Evolutionary conservation across 2,329 filamentous ascomycete genomes (phyloP).

Genomic region (Claviceps citrina): DNA sequence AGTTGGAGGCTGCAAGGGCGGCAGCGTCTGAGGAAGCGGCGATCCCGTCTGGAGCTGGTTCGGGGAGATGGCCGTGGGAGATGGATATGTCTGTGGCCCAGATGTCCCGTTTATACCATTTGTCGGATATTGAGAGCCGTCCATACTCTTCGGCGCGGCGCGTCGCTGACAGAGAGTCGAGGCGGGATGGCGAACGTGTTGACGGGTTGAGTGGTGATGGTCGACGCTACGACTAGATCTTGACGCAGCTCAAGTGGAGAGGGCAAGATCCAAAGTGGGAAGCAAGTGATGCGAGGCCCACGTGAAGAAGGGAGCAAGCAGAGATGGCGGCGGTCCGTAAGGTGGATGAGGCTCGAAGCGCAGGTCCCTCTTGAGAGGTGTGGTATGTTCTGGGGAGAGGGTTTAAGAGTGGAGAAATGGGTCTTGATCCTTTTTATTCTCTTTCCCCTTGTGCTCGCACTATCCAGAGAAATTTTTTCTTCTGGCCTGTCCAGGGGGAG

Average conservation of each 20-base stretch:
- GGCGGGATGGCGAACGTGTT: not conserved
- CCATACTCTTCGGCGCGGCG: conserved; percentile 33
- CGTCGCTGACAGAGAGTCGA: conserved; percentile 11
- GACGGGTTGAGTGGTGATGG: conserved; percentile 1
- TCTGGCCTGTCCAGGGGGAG: conserved; percentile 11
- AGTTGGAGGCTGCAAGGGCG: conserved; percentile 35
- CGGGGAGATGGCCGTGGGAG: conserved; percentile 35
- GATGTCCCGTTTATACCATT: conserved; percentile 41
- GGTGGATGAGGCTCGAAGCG: conserved; percentile 25
- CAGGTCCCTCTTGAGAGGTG: conserved; percentile 24
- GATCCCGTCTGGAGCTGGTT: conserved; percentile 34
- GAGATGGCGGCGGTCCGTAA: conserved; percentile 16
- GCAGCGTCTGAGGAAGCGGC: conserved; percentile 37
- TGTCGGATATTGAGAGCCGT: conserved; percentile 38
- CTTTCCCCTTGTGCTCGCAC: conserved; percentile 9
- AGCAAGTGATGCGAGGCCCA: conserved; percentile 11
- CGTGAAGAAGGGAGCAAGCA: conserved; percentile 13
- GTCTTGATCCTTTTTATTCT: conserved; percentile 27
- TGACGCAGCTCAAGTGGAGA: conserved; percentile 8
- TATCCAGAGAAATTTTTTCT: conserved; percentile 14
- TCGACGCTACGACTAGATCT: conserved; percentile 4
- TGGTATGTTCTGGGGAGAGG: conserved; percentile 28
- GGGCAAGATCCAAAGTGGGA: conserved; percentile 7
- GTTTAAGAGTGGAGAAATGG: conserved; percentile 31
- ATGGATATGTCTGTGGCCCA: conserved; percentile 33